Evolutionary conservation across 768 basidiomycete species (phyloP).

Genomic region (Agrocybe praecox): DNA sequence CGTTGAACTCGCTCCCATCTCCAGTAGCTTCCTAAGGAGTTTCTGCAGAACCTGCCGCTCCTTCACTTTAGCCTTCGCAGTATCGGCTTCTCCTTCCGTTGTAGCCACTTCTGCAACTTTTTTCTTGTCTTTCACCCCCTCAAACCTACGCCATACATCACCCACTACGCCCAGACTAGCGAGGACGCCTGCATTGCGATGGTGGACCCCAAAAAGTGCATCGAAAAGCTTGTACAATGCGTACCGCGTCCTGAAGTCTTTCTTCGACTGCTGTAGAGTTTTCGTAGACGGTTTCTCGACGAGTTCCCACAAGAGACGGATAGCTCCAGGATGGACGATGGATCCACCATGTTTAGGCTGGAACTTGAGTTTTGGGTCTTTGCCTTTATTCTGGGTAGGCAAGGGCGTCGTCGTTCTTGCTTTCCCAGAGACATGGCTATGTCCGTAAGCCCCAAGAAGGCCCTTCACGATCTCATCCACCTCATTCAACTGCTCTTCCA

Average conservation of each 20-base stretch:
- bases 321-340: constrained; percentile 62
- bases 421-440: background rate
- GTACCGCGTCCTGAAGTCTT: constrained; percentile 36
- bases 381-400: background rate
- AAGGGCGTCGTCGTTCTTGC: background rate
- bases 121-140: constrained; percentile 10
- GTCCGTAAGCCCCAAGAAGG: background rate
- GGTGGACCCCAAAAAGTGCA: constrained; percentile 56
- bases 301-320: constrained; percentile 60
- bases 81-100: constrained; percentile 4
- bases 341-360: constrained; percentile 35
- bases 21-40: constrained; percentile 67
- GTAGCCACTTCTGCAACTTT: constrained; percentile 1
- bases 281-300: constrained; percentile 7
- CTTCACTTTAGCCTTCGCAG: constrained; percentile 28
- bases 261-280: background rate
- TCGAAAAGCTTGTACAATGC: constrained; percentile 65
- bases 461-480: constrained; percentile 43
- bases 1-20: constrained; percentile 67
- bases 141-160: constrained; percentile 53
- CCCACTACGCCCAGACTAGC: constrained; percentile 58
- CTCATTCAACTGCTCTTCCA: constrained; percentile 28
- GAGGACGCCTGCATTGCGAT: constrained; percentile 72
- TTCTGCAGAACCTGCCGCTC: constrained; percentile 63
- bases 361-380: background rate